Percentiles rank a stretch among this genome's conserved stretches.
Evolutionary conservation across 192 early-diverging fungal genomes (phyloP).

Genomic region (Endogone sp.): DNA sequence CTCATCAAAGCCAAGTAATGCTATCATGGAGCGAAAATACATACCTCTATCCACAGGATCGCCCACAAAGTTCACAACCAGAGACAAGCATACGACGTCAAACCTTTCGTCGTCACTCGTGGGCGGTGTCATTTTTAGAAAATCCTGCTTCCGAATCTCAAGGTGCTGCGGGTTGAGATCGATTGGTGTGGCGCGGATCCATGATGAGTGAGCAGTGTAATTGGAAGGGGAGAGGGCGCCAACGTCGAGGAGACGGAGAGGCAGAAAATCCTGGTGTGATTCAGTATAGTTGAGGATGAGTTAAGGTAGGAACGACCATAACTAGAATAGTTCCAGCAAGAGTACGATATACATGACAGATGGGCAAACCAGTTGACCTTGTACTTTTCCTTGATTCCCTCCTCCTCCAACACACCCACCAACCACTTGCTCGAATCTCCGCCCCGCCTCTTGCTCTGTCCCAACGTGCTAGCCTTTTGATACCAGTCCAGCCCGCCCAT

Average conservation of each 20-base stretch:
- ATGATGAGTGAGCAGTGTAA: constrained; percentile 60
- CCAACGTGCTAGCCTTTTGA: constrained; percentile 77
- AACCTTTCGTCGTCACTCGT: constrained; percentile 47
- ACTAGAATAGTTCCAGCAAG: too few species aligned
- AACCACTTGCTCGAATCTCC: constrained; percentile 83
- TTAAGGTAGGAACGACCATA: too few species aligned
- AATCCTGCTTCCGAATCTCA: constrained; percentile 73
- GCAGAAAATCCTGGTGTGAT: background rate
- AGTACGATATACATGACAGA: constrained; percentile 3
- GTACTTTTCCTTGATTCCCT: background rate
- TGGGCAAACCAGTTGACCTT: background rate
- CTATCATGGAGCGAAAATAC: constrained; percentile 28
- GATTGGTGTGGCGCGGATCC: constrained; percentile 73
- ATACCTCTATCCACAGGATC: constrained; percentile 66
- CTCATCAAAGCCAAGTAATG: constrained; percentile 35
- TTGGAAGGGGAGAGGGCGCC: constrained; percentile 78
- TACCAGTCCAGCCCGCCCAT: constrained; percentile 89
- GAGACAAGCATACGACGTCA: constrained; percentile 73
- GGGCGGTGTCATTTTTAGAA: constrained; percentile 65
- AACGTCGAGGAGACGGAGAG: constrained; percentile 72
- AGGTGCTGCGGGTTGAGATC: constrained; percentile 85
- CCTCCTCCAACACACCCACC: constrained; percentile 46
- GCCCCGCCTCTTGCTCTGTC: constrained; percentile 79
- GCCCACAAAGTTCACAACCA: constrained; percentile 90
- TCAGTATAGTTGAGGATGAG: too few species aligned